Conservation (phyloP, 2,329 filamentous ascomycete genomes). For the Chalaropsis ovoidea region DNA sequence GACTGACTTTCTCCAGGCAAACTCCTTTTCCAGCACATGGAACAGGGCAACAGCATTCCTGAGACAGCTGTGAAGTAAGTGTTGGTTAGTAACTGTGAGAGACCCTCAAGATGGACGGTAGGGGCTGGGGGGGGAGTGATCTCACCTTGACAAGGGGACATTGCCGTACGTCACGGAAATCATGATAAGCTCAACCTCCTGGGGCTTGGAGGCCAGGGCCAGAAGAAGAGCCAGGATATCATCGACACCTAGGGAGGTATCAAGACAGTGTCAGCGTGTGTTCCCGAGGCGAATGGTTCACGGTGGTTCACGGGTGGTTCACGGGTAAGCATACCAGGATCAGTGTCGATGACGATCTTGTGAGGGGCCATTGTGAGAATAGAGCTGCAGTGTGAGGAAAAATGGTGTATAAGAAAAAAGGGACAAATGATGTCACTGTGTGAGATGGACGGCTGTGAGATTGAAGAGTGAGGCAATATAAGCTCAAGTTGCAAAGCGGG, state of each 20-base stretch:
- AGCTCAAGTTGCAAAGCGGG: not conserved
- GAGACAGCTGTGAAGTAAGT: constrained; percentile 47
- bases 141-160: constrained; percentile 68
- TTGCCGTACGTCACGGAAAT: constrained; percentile 92
- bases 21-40: constrained; percentile 81
- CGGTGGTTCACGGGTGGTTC: not conserved
- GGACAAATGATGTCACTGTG: not conserved
- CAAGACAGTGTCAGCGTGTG: not conserved
- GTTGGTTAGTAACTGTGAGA: constrained; percentile 15
- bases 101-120: no score
- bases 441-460: not conserved
- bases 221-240: constrained; percentile 83
- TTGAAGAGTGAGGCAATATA: constrained; percentile 4
- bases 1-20: constrained; percentile 65
- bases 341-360: constrained; percentile 90
- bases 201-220: constrained; percentile 67
- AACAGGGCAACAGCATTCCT: constrained; percentile 85
- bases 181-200: constrained; percentile 77
- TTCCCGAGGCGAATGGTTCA: not conserved
- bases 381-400: not conserved
- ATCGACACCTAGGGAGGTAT: constrained; percentile 56
- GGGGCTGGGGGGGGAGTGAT: not conserved
- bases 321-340: constrained; percentile 54
- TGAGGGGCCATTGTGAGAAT: constrained; percentile 49
- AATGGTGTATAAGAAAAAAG: not conserved